Base-by-base conservation (phyloP, 495 filamentous ascomycete species). In the Aspergillus steynii region DNA sequence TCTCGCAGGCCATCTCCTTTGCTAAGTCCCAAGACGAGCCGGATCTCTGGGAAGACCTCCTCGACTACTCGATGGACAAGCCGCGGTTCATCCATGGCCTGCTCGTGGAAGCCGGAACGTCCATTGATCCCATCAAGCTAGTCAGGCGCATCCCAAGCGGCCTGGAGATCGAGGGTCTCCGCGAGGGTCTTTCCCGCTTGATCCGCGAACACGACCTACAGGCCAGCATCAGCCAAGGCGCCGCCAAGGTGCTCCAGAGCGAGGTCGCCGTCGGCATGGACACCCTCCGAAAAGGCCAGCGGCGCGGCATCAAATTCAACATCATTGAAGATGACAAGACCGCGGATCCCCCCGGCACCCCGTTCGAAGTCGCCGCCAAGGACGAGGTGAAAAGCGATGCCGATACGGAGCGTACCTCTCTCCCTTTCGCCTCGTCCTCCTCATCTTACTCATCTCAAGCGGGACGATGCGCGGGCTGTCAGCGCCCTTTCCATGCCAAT, bases 51-150 rank as follows among this genome's bases (percentile, higher is more conserved):
- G 88, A 96, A 62, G 95, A 99, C 67, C 82, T 99, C 9, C 86
- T 99, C 26, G 85, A 93, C 60, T 97, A 97, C 77, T 89, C 86
- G 27, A 98, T 99, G 96, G 91, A 96, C 73, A 96, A 96, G 64
- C 95, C 95, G 0, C 83, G 83, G 14, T 99, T 99, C 77, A 97
- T 99, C 59, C 87, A 91, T 20, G 96, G 90, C 2, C 78, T 99
- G 7, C 84, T 99, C 2, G 91, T 97, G 63, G 92, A 97, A 73
- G 93, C 96, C 5, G 95, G 96, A 12, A 97, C 93, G 4, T 84
- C 91, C 4, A 93, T 98, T 55, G 86, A 97, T 65, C 94, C 94
- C 0, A 89, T 97, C 60, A 90, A 88, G 8, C 83, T 99, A 6
- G 92, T 99, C 6, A 83, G 90, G 10, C 86, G 93, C 0, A 98